Evolutionary conservation across 305 asterid species (phyloP).

Genomic region (Solanum hybrid): DNA sequence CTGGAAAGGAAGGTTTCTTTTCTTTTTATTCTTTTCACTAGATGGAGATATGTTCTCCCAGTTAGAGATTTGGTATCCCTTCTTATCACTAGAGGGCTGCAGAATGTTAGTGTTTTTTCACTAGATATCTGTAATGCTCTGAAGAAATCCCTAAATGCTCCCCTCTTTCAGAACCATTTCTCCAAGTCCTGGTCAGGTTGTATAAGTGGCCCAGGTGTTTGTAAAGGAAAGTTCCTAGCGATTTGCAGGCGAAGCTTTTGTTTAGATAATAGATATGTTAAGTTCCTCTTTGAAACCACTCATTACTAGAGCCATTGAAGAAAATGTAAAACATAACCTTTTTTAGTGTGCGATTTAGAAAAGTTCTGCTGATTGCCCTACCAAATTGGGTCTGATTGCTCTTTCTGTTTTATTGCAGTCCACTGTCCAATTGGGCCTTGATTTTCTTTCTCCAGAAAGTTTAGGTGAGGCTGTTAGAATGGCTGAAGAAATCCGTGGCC

Average conservation of each 20-base stretch:
- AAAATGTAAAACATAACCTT: background rate
- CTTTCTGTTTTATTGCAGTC: constrained; percentile 41
- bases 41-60: background rate
- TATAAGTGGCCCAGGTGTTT: background rate
- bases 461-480: constrained; percentile 58
- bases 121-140: background rate
- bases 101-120: background rate
- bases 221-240: background rate
- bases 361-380: background rate
- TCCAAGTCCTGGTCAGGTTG: background rate
- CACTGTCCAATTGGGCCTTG: constrained; percentile 84
- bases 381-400: background rate
- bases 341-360: background rate
- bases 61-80: background rate
- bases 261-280: background rate
- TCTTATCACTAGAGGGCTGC: background rate
- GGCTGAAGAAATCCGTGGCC: constrained; percentile 85
- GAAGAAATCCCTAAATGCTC: background rate
- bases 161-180: background rate
- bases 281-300: background rate
- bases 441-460: constrained; percentile 97
- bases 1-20: background rate
- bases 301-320: background rate
- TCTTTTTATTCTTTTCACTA: background rate
- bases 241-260: background rate